Conservation (phyloP, 78 protist genomes). For the Dictyostelium intermedium region DNA sequence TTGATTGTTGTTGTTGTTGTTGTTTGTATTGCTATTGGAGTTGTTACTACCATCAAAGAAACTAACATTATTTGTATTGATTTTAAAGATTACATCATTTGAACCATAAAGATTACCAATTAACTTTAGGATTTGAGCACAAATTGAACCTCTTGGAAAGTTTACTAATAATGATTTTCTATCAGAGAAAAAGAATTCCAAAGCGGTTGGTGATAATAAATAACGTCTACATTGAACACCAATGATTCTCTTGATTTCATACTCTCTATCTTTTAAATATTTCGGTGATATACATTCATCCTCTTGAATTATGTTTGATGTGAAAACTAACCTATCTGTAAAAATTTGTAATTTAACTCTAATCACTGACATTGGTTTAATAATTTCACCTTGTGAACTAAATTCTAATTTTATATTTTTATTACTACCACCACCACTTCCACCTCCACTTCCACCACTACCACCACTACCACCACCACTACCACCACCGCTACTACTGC, state of each 20-base stretch:
- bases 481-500: background rate
- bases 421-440: background rate
- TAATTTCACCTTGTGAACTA: conserved; percentile 54
- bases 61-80: background rate
- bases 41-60: conserved; percentile 2
- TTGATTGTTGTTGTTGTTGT: background rate
- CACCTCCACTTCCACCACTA: no score
- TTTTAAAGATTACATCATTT: background rate
- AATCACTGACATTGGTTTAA: conserved; percentile 64
- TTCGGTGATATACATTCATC: conserved; percentile 26
- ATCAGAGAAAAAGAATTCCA: conserved; percentile 81
- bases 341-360: conserved; percentile 12
- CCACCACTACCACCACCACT: background rate
- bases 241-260: conserved; percentile 29
- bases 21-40: background rate
- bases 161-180: conserved; percentile 33
- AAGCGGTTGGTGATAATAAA: conserved; percentile 77
- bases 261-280: background rate
- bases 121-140: background rate
- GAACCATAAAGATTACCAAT: background rate
- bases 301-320: conserved; percentile 36
- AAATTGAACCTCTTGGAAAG: conserved; percentile 33
- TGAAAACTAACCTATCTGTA: background rate
- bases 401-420: background rate
- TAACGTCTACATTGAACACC: conserved; percentile 81